These are phyloP conservation scores for Penicillium bialowiezense DNA, from an alignment of 495 filamentous ascomycete species.

Conservation along the genomic window DNA sequence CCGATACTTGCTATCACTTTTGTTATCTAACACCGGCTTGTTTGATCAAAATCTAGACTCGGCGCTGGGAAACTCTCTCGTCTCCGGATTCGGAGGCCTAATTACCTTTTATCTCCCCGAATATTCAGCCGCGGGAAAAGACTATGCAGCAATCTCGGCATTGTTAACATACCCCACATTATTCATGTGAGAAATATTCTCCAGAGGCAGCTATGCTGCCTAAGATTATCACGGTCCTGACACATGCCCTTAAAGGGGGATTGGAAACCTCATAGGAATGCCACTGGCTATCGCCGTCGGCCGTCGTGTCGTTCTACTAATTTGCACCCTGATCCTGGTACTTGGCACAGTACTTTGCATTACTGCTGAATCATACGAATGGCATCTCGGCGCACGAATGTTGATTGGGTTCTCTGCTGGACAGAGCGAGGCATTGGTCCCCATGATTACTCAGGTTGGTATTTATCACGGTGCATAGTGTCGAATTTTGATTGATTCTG, in stretches of 20 bases:
- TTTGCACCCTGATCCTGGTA: slow-evolving; percentile 24
- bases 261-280: slow-evolving; percentile 41
- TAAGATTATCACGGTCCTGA: not conserved
- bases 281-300: slow-evolving; percentile 40
- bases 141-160: too few relatives aligned
- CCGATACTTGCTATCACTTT: too few relatives aligned
- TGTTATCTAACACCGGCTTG: too few relatives aligned
- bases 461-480: too few relatives aligned
- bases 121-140: too few relatives aligned
- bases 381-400: slow-evolving; percentile 29
- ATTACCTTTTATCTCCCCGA: too few relatives aligned
- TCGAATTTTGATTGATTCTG: too few relatives aligned
- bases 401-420: slow-evolving; percentile 30
- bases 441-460: slow-evolving; percentile 37
- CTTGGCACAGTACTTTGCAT: slow-evolving; percentile 23
- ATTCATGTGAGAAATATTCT: slow-evolving; percentile 1
- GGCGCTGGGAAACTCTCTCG: too few relatives aligned
- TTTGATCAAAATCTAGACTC: too few relatives aligned
- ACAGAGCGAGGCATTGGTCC: slow-evolving; percentile 32
- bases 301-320: slow-evolving; percentile 34
- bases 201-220: not conserved
- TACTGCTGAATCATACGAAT: slow-evolving; percentile 19
- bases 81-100: too few relatives aligned
- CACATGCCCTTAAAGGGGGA: slow-evolving; percentile 27
- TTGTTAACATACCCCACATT: slow-evolving; percentile 5